These are phyloP conservation scores for Leccinum imitatum DNA, from an alignment of 768 basidiomycete genomes.

Conservation along the genomic window DNA sequence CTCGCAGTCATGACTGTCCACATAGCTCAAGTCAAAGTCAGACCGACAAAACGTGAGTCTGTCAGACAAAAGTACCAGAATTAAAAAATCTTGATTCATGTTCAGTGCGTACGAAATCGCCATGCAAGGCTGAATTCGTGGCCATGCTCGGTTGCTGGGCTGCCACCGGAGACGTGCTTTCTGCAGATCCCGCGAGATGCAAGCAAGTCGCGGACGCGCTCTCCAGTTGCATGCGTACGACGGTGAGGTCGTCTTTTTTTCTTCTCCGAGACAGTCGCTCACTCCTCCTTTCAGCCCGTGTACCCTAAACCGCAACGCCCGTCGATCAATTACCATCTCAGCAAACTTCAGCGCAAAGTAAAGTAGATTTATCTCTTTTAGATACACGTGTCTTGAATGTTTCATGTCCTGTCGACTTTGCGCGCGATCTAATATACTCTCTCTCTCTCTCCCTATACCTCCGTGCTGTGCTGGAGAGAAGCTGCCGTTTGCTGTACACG, in stretches of 20 bases:
- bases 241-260: constrained; percentile 50
- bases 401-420: neutral
- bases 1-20: constrained; percentile 44
- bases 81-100: too few relatives aligned
- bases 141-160: constrained; percentile 89
- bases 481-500: constrained; percentile 14
- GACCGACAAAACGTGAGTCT: constrained; percentile 66
- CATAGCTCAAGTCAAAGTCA: constrained; percentile 78
- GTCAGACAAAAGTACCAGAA: too few relatives aligned
- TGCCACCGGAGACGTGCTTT: constrained; percentile 61
- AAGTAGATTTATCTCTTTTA: constrained; percentile 47
- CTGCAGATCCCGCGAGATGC: constrained; percentile 48
- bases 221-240: constrained; percentile 82
- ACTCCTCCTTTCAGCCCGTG: constrained; percentile 49
- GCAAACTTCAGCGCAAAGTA: constrained; percentile 70
- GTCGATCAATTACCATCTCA: constrained; percentile 88
- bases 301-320: constrained; percentile 66
- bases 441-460: neutral
- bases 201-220: constrained; percentile 57
- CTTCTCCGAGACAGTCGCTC: constrained; percentile 3
- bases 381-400: constrained; percentile 14
- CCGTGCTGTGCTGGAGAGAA: neutral
- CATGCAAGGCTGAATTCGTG: constrained; percentile 52
- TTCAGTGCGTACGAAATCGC: constrained; percentile 13
- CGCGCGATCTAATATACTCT: neutral